Base-by-base conservation (phyloP, 768 basidiomycete genomes). In the Suillus paluster region DNA sequence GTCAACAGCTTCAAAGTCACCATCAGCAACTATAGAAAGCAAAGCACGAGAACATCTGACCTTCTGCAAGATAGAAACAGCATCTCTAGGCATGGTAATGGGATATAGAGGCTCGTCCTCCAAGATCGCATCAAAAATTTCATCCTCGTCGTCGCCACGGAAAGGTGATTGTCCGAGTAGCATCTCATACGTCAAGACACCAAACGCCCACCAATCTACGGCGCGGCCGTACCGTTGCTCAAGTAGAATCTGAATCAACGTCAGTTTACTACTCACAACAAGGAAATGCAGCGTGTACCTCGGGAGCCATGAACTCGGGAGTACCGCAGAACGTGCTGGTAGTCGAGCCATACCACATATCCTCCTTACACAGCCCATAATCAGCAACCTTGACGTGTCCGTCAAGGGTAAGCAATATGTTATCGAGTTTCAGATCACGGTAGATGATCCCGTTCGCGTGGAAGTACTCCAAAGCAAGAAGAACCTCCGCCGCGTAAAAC, bases 191-290 rank as follows among this genome's bases (percentile, higher is more conserved):
- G 92, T 98, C 68, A 99, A 78, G 5, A 99, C 97, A 66, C 97
- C 97, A 74, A 99, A 99, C 14, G 97, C 97, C 97, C 97, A 99
- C 97, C 97, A 99, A 73, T 99, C 97, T 45, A 99, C 97, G 12
- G 97, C 97, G 42, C 95, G 94, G 11, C 95, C 96, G 69, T 99
- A 99, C 52, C 95, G 92, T 79, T 99, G 97, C 78, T 99, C 97
- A n/a, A 99, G 85, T 58, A 99, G 83, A 75, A 99, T 99, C 96
- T 99, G 15, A 30, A 38, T 64, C 7, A 17, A 11, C 36, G 62
- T 8, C n/a, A 33, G 21, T 54, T 66, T 67, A 67, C 41, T 23
- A 41, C 11, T 61, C 14, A 21, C 34, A 39, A 12, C 23, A 25
- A 49, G 50, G 25, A n/a, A 56, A 21, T 27, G 25, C 9, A 45